Evolutionary conservation across 2,329 filamentous ascomycete genomes (phyloP).

Genomic region (Fusarium denticulatum): DNA sequence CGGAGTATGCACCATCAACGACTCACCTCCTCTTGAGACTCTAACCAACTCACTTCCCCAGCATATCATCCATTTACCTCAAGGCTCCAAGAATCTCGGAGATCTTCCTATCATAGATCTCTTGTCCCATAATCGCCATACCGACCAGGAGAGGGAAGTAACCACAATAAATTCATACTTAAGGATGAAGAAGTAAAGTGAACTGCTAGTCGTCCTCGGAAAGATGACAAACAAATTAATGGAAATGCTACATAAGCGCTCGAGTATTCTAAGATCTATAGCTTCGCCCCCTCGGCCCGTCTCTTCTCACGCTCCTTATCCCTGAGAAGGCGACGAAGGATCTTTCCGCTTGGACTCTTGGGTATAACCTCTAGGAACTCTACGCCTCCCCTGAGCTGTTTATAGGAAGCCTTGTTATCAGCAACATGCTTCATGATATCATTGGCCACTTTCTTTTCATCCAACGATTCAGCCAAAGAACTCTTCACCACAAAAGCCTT

Average conservation of each 20-base stretch:
- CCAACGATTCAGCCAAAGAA: constrained; percentile 52
- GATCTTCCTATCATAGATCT: no score
- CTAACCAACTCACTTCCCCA: no score
- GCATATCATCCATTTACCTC: no score
- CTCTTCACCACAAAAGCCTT: constrained; percentile 68
- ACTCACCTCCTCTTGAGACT: no score
- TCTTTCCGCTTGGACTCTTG: constrained; percentile 71
- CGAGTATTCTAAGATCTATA: background rate
- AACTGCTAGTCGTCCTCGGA: background rate
- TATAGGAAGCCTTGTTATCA: constrained; percentile 68
- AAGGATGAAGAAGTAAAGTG: background rate
- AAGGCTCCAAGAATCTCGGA: no score
- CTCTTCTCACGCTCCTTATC: constrained; percentile 10
- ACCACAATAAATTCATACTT: no score
- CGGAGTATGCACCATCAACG: no score
- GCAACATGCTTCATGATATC: constrained; percentile 69
- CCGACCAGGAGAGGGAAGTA: no score
- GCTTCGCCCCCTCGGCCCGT: background rate
- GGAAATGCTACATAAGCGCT: background rate
- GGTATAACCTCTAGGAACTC: constrained; percentile 66
- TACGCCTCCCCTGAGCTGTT: constrained; percentile 61
- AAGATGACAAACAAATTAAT: no score
- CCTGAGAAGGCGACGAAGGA: constrained; percentile 9
- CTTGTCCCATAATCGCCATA: no score
- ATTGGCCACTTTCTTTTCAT: constrained; percentile 58